Base-by-base conservation (phyloP, 768 basidiomycete species). In the Hericium rajendrae region DNA sequence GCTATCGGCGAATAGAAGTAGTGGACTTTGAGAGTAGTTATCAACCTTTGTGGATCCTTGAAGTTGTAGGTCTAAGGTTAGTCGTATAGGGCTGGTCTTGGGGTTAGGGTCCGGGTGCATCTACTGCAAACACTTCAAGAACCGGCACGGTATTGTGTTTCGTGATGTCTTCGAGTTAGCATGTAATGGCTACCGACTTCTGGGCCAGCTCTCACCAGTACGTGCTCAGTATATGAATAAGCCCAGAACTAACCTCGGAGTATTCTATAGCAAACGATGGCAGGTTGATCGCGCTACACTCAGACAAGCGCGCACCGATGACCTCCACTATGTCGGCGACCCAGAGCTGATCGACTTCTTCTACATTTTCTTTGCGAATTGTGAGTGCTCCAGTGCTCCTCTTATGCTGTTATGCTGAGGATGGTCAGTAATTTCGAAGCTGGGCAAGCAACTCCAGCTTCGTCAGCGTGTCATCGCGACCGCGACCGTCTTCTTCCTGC, bases 381-480 rank as follows among this genome's bases (percentile, higher is more conserved):
- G 92, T 93, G 48, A 53, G 74, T 61, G 6, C 32, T 22, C 18
- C 11, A 18, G 4, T 18, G 15, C 41, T 15, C 3, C 2, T 15
- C 41, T 8, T 32, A 32, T 32, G 32, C 32, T 32, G 32, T 32
- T 32, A 32, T 32, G 32, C 32, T 32, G 32, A 32, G 6, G 32
- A 10, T 10, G 9, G 32, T 20, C 63, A 94, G 92, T 86, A 15
- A 90, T 97, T 53, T 83, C 86, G 16, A 91, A 88, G 68, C 79
- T 98, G 1, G 91, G 91, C 22, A 91, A 88, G 73, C 86, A 86
- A 60, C 77, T 94, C 41, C 74, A 75, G 43, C 76, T 97, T 11
- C 83, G 93, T 28, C 97, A 98, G 70, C 82, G 94, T 46, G 91
- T 90, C 3, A 89, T 94, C 56, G 92, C 95, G 3, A 97, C 94